Base-by-base conservation (phyloP, 2,329 filamentous ascomycete genomes). In the Cladobotryum protrusum region DNA sequence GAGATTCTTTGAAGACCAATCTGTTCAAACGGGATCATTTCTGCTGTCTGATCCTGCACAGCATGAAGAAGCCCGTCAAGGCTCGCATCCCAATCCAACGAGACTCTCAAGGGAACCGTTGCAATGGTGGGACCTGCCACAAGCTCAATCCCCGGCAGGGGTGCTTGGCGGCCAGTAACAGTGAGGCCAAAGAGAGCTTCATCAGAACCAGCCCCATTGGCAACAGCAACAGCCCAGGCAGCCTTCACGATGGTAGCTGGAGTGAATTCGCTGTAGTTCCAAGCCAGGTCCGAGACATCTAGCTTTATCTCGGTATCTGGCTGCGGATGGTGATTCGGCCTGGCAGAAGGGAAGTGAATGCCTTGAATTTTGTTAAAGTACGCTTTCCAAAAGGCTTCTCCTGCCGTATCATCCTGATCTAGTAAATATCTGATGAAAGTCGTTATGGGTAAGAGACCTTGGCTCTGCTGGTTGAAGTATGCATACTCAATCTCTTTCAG, bases 1-100 rank as follows among this genome's bases (percentile, higher is more conserved):
- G 47, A 17, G 24, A 49, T 49, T 19, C 17, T 17, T 6, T 49
- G 47, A 15, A 49, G 41, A 5, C 47, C 47, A 17, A 41, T 49
- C 19, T 49, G 47, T 19, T 49, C 47, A 24, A 36, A 43, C 15
- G 47, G 29, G 6, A 48, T 48, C 47, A 48, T 48, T 11, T 48
- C 33, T n/a, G 17, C 35, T 19, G 47, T 33, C 13, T 43, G 40
- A 6, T 14, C 17, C 33, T 48, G 47, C 9, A 43, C 29, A 7
- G 13, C 6, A 5, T 48, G 29, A 2, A 48, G 33, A 15, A 34
- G 39, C 9, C 24, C 33, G 4, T 12, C 5, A 14, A 47, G 11
- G 13, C 13, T 17, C 40, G 17, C 24, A 15, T 43, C 32, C 12
- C 24, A 35, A 13, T 13, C 17, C 11, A 48, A 7, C 9, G 12